These are phyloP conservation scores for Eurotiales sp. DNA, from an alignment of 2,329 filamentous ascomycete species.

Conservation along the genomic window DNA sequence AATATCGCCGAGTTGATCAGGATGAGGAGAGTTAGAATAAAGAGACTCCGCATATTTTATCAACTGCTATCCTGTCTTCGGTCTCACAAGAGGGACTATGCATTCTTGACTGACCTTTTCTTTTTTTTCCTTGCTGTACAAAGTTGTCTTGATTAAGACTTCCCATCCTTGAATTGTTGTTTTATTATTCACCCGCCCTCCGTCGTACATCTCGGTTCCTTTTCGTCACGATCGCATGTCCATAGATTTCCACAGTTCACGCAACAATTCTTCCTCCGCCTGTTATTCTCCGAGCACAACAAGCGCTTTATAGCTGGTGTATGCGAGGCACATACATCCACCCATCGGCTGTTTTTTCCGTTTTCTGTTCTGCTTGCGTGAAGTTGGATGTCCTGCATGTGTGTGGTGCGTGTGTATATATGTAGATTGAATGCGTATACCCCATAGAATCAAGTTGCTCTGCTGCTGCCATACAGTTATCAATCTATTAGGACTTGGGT, in stretches of 20 bases:
- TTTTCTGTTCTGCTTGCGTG: neutral
- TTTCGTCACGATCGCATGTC: slow-evolving; percentile 10
- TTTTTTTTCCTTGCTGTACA: neutral
- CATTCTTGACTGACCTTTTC: neutral
- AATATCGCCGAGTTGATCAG: slow-evolving; percentile 46
- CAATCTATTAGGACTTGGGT: no score
- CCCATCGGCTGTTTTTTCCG: neutral
- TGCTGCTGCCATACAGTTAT: neutral
- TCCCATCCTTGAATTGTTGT: slow-evolving; percentile 6
- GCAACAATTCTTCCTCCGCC: neutral
- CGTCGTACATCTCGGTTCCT: slow-evolving; percentile 18
- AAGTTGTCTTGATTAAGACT: neutral
- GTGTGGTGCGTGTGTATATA: slow-evolving; percentile 10
- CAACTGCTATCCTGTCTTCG: slow-evolving; percentile 14
- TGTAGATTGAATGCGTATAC: slow-evolving; percentile 11
- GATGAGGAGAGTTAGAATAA: slow-evolving; percentile 37
- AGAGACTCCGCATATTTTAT: slow-evolving; percentile 14
- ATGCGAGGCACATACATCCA: neutral
- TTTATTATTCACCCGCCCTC: slow-evolving; percentile 4
- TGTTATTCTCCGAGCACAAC: neutral
- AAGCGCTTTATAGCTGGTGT: neutral
- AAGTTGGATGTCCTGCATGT: slow-evolving; percentile 7
- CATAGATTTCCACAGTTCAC: slow-evolving; percentile 4
- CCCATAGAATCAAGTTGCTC: slow-evolving; percentile 5
- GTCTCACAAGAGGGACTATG: neutral